phyloP scores from a whole-genome alignment of 805 yeast species.

The Saccharomyces cerevisiae region DNA sequence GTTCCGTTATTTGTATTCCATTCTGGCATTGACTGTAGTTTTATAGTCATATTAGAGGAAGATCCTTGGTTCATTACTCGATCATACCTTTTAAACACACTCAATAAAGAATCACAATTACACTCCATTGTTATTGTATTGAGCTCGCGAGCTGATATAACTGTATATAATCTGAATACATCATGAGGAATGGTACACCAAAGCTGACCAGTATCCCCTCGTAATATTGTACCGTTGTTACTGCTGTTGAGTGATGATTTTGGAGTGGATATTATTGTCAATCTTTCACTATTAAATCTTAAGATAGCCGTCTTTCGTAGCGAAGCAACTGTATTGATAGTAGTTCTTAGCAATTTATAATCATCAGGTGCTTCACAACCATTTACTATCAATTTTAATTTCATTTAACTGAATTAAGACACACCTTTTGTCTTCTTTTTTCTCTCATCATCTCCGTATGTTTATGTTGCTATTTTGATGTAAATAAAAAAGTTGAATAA shows the following conservation, averaged over 20 bases:
- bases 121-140: constrained; percentile 27
- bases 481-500: not conserved
- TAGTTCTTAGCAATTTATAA: constrained; percentile 26
- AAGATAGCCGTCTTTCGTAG: constrained; percentile 27
- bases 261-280: constrained; percentile 28
- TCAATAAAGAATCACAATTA: constrained; percentile 25
- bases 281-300: constrained; percentile 25
- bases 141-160: constrained; percentile 22
- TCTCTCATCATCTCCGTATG: not conserved
- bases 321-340: constrained; percentile 26
- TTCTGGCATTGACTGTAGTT: constrained; percentile 23
- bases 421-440: not conserved
- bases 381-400: constrained; percentile 22
- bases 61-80: constrained; percentile 23
- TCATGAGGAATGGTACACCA: constrained; percentile 30
- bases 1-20: constrained; percentile 13
- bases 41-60: constrained; percentile 22
- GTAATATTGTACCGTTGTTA: constrained; percentile 11
- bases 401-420: constrained; percentile 12
- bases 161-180: constrained; percentile 23
- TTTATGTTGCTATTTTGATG: not conserved
- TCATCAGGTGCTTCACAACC: constrained; percentile 26
- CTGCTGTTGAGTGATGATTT: constrained; percentile 8
- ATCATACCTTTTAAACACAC: constrained; percentile 27
- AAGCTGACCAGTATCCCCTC: constrained; percentile 26